Base-by-base conservation (phyloP, 1,139 yeast genomes). In the Candida frijolesensis region DNA sequence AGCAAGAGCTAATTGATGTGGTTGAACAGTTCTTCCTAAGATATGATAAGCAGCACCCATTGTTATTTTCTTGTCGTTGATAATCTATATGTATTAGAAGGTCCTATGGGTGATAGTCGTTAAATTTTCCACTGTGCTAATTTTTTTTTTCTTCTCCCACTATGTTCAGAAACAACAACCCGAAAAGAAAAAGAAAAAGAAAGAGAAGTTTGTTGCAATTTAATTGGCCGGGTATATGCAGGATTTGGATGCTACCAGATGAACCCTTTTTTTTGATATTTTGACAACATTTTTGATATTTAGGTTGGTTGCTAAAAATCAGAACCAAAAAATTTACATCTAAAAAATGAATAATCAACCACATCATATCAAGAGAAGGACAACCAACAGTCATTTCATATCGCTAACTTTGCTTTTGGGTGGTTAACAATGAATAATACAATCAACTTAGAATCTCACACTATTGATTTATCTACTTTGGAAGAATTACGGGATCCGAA, bases 41-140 rank as follows among this genome's bases (percentile, higher is more conserved):
- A 89, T 84, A 54, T 76, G 78, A 78, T 89, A 89, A 67, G 89
- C 88, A 64, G 89, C 83, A 72, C 88, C 95, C 96, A 89, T 87
- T 66, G 50, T 52, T 15, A 38, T 19, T 19, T 19, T 19, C 22
- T 19, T 40, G 7, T 44, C 15, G 14, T 44, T 30, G 9, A 4
- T 10, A 27, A 29, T 29, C 30, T 41, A 30, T 25, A 12, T 14
- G 9, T 29, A 14, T 39, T 4, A 14, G 19, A 39, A 19, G 42
- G 27, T 19, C 15, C 16, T 38, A 5, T 11, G 22, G 10, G 30
- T 22, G 22, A 32, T 12, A 19, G 11, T 8, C 34, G n/a, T 30
- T 30, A 12, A 11, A 34, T 16, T 34, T 9, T n/a, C 19, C 29
- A 25, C 29, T 25, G 29, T 25, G 18, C 27, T 37, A 18, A 19